Evolutionary conservation across 805 yeast species (phyloP).

Genomic region (Wickerhamomyces subpelliculosus): DNA sequence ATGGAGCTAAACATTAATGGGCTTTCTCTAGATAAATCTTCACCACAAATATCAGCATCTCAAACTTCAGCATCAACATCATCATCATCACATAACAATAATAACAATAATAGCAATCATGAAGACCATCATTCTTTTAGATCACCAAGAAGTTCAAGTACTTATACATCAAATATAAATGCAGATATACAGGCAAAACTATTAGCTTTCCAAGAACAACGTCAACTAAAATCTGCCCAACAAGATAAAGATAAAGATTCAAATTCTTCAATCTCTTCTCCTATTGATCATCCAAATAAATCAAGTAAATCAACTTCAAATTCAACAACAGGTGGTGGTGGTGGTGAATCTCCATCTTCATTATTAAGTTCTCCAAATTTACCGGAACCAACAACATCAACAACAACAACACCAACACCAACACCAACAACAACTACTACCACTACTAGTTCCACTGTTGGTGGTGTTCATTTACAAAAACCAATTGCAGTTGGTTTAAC

Average conservation of each 20-base stretch:
- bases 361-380: not conserved
- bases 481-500: not conserved
- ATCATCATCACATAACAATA: not conserved
- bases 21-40: too few relatives aligned
- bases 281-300: slow-evolving; percentile 1
- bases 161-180: slow-evolving; percentile 37
- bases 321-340: not conserved
- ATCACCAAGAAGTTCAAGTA: slow-evolving; percentile 19
- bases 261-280: slow-evolving; percentile 10
- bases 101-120: not conserved
- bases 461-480: not conserved
- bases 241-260: slow-evolving; percentile 5
- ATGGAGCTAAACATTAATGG: too few relatives aligned
- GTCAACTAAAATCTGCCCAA: slow-evolving; percentile 38
- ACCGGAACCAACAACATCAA: too few relatives aligned
- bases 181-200: slow-evolving; percentile 84
- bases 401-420: not conserved
- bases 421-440: not conserved
- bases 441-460: too few relatives aligned
- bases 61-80: not conserved
- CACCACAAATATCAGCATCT: too few relatives aligned
- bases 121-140: not conserved
- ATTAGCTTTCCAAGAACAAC: slow-evolving; percentile 78
- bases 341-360: not conserved
- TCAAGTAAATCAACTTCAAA: not conserved